Evolutionary conservation across 2,329 filamentous ascomycete genomes (phyloP).

Genomic region (Gaeumannomyces sp.): DNA sequence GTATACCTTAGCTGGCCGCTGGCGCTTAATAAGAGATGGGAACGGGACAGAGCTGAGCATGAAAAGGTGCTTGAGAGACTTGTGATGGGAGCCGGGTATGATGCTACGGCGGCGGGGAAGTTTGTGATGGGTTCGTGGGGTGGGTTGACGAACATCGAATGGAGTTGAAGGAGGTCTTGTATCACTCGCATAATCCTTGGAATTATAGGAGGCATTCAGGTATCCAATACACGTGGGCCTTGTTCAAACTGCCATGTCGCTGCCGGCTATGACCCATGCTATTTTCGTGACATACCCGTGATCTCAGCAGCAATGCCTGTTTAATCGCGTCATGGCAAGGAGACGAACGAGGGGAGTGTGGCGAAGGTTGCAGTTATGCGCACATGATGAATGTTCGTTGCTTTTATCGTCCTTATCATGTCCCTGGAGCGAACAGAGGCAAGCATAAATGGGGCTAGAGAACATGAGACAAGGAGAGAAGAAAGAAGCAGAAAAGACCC

Average conservation of each 20-base stretch:
- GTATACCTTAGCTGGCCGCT: not conserved
- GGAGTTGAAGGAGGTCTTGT: not conserved
- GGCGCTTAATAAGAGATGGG: not conserved
- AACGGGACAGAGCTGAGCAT: not conserved
- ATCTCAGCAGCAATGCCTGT: not conserved
- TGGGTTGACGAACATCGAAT: not conserved
- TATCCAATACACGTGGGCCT: too few species aligned
- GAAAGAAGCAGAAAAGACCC: not conserved
- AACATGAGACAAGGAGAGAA: not conserved
- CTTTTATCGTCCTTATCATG: not conserved
- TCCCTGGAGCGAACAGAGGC: not conserved
- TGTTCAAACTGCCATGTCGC: too few species aligned
- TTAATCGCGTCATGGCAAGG: not conserved
- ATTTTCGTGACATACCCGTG: too few species aligned
- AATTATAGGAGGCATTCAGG: too few species aligned
- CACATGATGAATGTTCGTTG: not conserved
- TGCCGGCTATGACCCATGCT: too few species aligned
- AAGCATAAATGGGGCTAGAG: not conserved
- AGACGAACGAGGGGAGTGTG: too few species aligned
- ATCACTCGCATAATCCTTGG: too few species aligned
- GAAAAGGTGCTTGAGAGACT: not conserved
- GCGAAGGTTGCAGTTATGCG: not conserved
- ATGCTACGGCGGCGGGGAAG: not conserved
- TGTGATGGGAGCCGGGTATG: not conserved
- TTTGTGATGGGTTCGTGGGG: not conserved